A percentile compares a stretch with the other conserved stretches of the same genome.
phyloP scores from a whole-genome alignment of 1,284 basidiomycete species.

The Serendipita sp. region DNA sequence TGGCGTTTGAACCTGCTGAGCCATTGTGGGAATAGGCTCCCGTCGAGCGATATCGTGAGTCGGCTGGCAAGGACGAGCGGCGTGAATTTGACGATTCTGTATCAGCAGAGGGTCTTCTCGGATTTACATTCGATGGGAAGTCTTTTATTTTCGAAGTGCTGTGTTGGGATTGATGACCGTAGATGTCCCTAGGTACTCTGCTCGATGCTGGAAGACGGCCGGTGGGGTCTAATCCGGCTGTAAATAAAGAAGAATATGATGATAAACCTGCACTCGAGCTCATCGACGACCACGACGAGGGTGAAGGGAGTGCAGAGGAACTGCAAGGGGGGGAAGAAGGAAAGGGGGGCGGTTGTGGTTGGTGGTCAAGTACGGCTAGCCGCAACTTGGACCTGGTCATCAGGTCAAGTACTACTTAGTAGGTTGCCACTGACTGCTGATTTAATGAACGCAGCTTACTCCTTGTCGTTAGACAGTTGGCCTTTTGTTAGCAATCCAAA shows the following conservation, averaged over 20 bases:
- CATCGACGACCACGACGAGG: neutral
- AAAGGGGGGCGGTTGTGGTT: no score
- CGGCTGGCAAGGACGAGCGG: neutral
- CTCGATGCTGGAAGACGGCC: neutral
- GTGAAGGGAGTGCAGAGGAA: neutral
- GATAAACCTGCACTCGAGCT: neutral
- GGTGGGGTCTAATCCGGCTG: neutral
- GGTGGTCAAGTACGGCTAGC: no score
- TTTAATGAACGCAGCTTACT: no score
- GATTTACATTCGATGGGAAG: neutral
- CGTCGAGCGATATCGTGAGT: neutral
- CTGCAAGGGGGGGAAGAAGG: no score
- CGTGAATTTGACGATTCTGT: neutral
- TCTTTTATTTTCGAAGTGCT: neutral
- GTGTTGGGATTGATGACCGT: neutral
- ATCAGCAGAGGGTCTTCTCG: neutral
- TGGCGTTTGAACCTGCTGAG: neutral
- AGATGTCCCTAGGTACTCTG: neutral
- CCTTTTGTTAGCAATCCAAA: no score
- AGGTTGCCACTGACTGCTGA: no score
- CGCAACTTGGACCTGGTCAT: no score
- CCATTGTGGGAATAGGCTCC: neutral
- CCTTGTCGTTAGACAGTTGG: no score
- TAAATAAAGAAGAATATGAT: neutral
- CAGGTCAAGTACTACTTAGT: no score